Percentiles rank a stretch among this genome's conserved stretches.
phyloP scores from a whole-genome alignment of 2,329 filamentous ascomycete species.

The Talaromyces albobiverticillius region DNA sequence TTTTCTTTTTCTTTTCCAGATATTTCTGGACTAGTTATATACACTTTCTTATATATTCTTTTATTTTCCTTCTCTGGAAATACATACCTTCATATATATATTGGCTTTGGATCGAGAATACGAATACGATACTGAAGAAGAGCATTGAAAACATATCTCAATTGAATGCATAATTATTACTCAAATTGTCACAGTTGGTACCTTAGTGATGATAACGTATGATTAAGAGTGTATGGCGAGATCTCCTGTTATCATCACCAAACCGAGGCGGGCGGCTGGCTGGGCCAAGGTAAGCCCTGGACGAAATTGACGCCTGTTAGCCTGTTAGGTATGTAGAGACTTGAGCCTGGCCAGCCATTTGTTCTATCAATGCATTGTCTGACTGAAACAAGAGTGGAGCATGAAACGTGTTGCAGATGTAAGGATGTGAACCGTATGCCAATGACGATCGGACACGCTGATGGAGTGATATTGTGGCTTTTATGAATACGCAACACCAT shows the following conservation, averaged over 20 bases:
- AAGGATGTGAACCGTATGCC: conserved; percentile 4
- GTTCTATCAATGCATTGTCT: no score
- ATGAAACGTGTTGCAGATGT: not conserved
- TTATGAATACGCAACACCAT: not conserved
- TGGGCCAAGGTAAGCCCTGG: no score
- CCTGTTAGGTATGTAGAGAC: no score
- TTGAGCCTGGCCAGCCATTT: no score
- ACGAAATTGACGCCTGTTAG: no score
- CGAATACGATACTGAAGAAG: not conserved
- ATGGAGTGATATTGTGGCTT: not conserved
- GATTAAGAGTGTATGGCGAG: no score
- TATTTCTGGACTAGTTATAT: not conserved
- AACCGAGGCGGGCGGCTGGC: no score
- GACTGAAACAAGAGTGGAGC: conserved; percentile 11
- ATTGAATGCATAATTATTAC: no score
- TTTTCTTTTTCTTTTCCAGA: not conserved
- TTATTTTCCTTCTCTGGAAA: not conserved
- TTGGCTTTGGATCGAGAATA: not conserved
- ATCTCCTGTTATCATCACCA: no score
- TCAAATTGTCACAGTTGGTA: no score
- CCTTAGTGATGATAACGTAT: no score
- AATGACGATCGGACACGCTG: conserved; percentile 9
- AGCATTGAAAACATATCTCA: no score
- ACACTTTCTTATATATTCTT: conserved; percentile 6
- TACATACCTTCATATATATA: not conserved